phyloP scores from a whole-genome alignment of 148 eudicot species.

The Diospyros lotus region DNA sequence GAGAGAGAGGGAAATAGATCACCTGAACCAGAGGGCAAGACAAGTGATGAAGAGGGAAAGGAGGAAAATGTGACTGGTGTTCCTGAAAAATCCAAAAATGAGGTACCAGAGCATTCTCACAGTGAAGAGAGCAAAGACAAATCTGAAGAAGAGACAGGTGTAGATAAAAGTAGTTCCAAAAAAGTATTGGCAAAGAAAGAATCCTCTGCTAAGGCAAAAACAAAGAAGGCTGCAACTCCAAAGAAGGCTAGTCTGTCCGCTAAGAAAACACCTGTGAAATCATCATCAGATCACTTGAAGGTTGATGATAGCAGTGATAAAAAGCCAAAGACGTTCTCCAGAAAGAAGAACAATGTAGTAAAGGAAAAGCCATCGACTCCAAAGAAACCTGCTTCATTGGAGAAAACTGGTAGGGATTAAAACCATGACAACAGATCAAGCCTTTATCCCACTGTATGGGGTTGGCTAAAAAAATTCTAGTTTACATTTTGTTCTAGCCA shows the following conservation, averaged over 20 bases:
- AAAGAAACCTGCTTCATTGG: constrained; percentile 57
- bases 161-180: constrained; percentile 40
- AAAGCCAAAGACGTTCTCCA: constrained; percentile 62
- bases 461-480: no score
- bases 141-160: constrained; percentile 45
- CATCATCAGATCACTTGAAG: constrained; percentile 48
- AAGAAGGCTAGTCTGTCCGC: constrained; percentile 47
- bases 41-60: constrained; percentile 27
- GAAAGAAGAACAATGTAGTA: constrained; percentile 61
- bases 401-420: constrained; percentile 45
- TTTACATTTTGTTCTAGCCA: not conserved
- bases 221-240: constrained; percentile 40
- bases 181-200: constrained; percentile 42
- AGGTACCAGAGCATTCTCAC: constrained; percentile 49
- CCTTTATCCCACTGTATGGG: no score
- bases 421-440: no score
- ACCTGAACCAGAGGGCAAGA: constrained; percentile 53
- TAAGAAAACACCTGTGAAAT: constrained; percentile 44
- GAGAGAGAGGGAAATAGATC: constrained; percentile 35
- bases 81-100: constrained; percentile 47
- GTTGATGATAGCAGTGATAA: constrained; percentile 29
- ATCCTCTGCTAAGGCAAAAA: constrained; percentile 42
- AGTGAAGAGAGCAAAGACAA: constrained; percentile 33
- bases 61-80: constrained; percentile 52
- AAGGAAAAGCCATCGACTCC: constrained; percentile 57